These are phyloP conservation scores for Fusarium nurragi DNA, from an alignment of 2,329 filamentous ascomycete genomes.

Conservation along the genomic window DNA sequence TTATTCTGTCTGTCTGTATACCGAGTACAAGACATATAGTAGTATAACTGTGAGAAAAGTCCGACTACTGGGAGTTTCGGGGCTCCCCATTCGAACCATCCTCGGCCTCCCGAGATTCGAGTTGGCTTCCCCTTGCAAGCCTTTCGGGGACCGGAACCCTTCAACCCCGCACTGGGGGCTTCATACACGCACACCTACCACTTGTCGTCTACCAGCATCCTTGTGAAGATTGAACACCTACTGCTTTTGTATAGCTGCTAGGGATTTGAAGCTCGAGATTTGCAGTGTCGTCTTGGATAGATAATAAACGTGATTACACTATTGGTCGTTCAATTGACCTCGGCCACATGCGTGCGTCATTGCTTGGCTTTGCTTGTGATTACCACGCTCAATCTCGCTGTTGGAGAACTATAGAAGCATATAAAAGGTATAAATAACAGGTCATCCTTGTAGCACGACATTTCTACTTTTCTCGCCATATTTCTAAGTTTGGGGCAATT, in stretches of 20 bases:
- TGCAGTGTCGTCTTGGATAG: background rate
- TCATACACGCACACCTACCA: constrained; percentile 13
- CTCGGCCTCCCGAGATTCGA: constrained; percentile 2
- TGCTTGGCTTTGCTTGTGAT: constrained; percentile 36
- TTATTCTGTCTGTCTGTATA: no score
- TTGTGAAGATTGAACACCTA: constrained; percentile 16
- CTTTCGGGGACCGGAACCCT: background rate
- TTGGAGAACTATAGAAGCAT: background rate
- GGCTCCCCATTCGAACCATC: constrained; percentile 27
- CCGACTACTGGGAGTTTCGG: background rate
- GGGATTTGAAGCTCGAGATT: background rate
- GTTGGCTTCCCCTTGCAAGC: constrained; percentile 2
- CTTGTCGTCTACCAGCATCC: background rate
- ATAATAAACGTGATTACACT: background rate
- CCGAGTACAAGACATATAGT: background rate
- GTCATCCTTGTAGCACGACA: background rate
- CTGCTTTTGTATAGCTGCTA: constrained; percentile 11
- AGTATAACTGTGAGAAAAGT: background rate
- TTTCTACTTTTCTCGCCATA: background rate
- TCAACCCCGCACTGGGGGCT: constrained; percentile 15
- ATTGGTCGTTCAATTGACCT: constrained; percentile 21
- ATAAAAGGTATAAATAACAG: background rate
- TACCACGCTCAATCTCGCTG: background rate
- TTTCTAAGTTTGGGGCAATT: background rate
- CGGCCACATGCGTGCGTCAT: constrained; percentile 19